Evolutionary conservation across 257 asterid genomes (phyloP).

Genomic region (Cruciata laevipes): DNA sequence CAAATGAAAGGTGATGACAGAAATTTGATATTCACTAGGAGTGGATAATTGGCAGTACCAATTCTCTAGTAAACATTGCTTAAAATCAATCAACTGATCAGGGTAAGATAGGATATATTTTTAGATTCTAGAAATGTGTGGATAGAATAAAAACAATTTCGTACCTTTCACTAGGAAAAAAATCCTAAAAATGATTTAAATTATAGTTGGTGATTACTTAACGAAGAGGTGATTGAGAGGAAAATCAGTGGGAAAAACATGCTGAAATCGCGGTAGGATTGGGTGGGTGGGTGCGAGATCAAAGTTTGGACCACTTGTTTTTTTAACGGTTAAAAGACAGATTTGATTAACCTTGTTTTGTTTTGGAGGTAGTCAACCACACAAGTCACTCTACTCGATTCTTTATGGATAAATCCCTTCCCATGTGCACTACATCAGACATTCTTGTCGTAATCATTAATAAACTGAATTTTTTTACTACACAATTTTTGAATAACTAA

Average conservation of each 20-base stretch:
- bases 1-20: no score
- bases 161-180: neutral
- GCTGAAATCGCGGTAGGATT: neutral
- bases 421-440: neutral
- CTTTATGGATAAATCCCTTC: neutral
- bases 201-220: neutral
- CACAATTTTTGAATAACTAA: no score
- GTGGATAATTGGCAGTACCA: no score
- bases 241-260: neutral
- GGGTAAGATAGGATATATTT: no score
- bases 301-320: no score
- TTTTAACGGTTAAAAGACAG: no score
- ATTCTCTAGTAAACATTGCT: no score
- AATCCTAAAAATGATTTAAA: no score
- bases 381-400: neutral
- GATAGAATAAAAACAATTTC: neutral
- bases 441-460: neutral
- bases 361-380: neutral
- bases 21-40: no score
- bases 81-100: no score
- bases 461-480: neutral
- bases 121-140: neutral
- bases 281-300: no score
- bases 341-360: no score
- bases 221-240: neutral